Evolutionary conservation across 768 basidiomycete genomes (phyloP), one percentile per base, ranked within the genome.

Genomic region (Agaricus sinodeliciosus): DNA sequence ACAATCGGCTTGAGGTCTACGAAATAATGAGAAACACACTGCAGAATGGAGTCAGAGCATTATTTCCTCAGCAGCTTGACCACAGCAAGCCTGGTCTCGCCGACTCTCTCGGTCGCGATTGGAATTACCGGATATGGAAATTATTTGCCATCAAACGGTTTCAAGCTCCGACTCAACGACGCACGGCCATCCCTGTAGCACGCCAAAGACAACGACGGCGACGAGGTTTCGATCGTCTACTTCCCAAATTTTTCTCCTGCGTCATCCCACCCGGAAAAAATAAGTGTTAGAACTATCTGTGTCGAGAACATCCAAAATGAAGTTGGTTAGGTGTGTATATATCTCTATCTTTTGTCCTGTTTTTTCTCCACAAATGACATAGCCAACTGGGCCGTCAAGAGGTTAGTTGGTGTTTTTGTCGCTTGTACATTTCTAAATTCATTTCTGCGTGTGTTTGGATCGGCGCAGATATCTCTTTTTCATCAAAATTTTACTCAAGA

Each of bases 291-390:
- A 35, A 35, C 13, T 15, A 35, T 15, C 34, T 35, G 9, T 12
- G 16, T 47, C 31, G 12, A 35, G 34, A 5, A 26, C 34, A 37
- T 1, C 31, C 51, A 72, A 62, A 48, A 90, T 89, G 87, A 89
- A 90, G 83, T 85, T 90, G 70, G 86, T 90, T 70, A 80, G 87
- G 87, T 87, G 61, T 67, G 65, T 66, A 27, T 11, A 31, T 50
- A 27, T 48, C 59, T 62, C 49, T 13, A 45, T 43, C 48, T 44
- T 45, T 34, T 16, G 48, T 53, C 39, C 34, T 9, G 36, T 43
- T 43, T 42, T 40, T 45, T 35, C 9, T 45, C 27, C 39, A 22
- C 34, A 51, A n/a, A 19, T 22, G 35, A 39, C 52, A 49, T 44
- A 54, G 55, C 18, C 43, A 35, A 34, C 25, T 28, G 51, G 34